Evolutionary conservation across 83 land plant species (phyloP).

Genomic region (Larix sibirica): DNA sequence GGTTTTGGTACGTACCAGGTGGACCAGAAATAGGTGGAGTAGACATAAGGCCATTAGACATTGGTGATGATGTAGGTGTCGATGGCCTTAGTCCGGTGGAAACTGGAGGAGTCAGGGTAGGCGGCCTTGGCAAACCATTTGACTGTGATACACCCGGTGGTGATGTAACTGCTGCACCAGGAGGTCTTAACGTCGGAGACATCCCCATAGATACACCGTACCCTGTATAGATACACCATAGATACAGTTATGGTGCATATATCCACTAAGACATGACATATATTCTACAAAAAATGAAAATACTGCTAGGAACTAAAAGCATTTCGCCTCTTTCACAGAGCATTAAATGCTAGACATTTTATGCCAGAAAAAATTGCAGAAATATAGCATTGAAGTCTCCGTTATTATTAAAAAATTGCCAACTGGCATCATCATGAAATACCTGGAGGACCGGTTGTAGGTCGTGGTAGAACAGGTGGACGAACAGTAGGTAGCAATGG

Average conservation of each 20-base stretch:
- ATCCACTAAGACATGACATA: too few species aligned
- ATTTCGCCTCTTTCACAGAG: neutral
- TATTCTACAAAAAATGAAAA: too few species aligned
- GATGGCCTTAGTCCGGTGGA: neutral
- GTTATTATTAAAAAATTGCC: neutral
- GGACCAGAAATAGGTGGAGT: neutral
- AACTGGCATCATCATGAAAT: neutral
- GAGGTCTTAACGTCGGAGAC: conserved; percentile 11
- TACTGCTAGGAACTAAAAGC: too few species aligned
- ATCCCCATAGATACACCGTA: neutral
- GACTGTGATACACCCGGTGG: conserved; percentile 11
- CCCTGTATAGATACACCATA: neutral
- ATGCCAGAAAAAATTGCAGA: neutral
- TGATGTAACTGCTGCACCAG: conserved; percentile 10
- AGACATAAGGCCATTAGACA: neutral
- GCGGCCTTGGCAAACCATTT: conserved; percentile 13
- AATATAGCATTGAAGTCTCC: too few species aligned
- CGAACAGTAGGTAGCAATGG: conserved; percentile 61
- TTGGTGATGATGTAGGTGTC: neutral
- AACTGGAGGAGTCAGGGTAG: conserved; percentile 8
- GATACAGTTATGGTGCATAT: too few species aligned
- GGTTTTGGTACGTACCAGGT: conserved; percentile 15
- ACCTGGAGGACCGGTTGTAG: conserved; percentile 74
- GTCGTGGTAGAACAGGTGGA: conserved; percentile 86
- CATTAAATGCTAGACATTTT: neutral